Conservation (phyloP, 1,284 basidiomycete genomes). For the Leccinum griseonigrum region DNA sequence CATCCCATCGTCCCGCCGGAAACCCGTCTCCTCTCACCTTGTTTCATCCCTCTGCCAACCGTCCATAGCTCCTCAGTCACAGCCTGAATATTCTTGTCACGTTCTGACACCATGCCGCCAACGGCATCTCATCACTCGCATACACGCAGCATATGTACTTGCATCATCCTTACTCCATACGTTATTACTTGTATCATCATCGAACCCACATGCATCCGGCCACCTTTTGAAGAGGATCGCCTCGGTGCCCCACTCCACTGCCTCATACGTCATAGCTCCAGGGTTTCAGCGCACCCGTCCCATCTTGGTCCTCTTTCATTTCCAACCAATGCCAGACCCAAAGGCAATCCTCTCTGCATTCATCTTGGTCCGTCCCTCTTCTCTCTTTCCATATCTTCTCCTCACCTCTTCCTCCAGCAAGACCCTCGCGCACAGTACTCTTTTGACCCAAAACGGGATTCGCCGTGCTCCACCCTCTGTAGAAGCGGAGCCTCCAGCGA, state of each 20-base stretch:
- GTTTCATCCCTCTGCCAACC: constrained; percentile 19
- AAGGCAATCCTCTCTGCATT: constrained; percentile 35
- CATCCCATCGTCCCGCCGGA: constrained; percentile 10
- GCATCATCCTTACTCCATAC: constrained; percentile 28
- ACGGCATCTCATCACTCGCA: constrained; percentile 10
- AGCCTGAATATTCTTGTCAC: constrained; percentile 15
- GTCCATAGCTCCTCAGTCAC: constrained; percentile 6
- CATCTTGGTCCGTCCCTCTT: constrained; percentile 34
- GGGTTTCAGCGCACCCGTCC: constrained; percentile 1
- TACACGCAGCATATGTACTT: constrained; percentile 27
- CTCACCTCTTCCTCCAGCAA: constrained; percentile 36
- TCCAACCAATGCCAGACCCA: constrained; percentile 16
- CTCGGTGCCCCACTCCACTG: constrained; percentile 6
- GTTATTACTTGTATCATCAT: constrained; percentile 25
- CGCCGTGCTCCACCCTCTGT: constrained; percentile 63
- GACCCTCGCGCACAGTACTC: constrained; percentile 52
- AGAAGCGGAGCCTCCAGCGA: constrained; percentile 42
- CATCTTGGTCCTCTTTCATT: constrained; percentile 13
- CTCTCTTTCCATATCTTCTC: neutral
- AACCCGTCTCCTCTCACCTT: neutral
- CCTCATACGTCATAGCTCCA: constrained; percentile 28
- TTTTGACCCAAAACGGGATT: constrained; percentile 59
- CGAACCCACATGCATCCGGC: constrained; percentile 19
- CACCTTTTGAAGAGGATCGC: constrained; percentile 4
- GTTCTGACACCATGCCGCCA: constrained; percentile 6